Percentiles rank a stretch among this genome's conserved stretches.
Evolutionary conservation across 495 filamentous ascomycete species (phyloP).

Genomic region (Hypoxylon lenormandii): DNA sequence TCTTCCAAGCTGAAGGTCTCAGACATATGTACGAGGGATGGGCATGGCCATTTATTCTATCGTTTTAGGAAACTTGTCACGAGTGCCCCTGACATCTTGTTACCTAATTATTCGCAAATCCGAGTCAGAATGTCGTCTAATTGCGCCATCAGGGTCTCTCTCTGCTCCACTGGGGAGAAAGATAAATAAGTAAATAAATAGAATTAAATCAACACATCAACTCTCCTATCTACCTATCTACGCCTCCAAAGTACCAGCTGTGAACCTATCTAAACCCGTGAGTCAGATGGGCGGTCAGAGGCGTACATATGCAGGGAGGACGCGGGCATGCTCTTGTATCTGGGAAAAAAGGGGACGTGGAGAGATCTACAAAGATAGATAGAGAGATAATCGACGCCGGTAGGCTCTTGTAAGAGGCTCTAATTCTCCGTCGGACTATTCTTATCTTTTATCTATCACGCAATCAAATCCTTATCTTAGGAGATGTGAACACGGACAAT

Average conservation of each 20-base stretch:
- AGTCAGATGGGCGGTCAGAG: slow-evolving; percentile 11
- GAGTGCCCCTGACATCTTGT: slow-evolving; percentile 32
- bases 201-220: not conserved
- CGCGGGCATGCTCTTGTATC: slow-evolving; percentile 23
- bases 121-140: slow-evolving; percentile 43
- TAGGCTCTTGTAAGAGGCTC: slow-evolving; percentile 37
- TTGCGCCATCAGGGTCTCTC: slow-evolving; percentile 38
- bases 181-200: slow-evolving; percentile 2
- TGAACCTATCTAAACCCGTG: slow-evolving; percentile 24
- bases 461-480: slow-evolving; percentile 45
- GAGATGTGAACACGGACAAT: slow-evolving; percentile 37
- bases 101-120: slow-evolving; percentile 44
- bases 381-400: slow-evolving; percentile 33
- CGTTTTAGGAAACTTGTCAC: slow-evolving; percentile 39
- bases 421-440: slow-evolving; percentile 36
- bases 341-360: not conserved
- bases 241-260: slow-evolving; percentile 12
- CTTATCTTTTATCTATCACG: slow-evolving; percentile 44
- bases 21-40: not conserved
- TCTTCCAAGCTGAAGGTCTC: not conserved
- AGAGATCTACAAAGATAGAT: slow-evolving; percentile 28
- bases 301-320: slow-evolving; percentile 20
- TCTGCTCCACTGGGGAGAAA: slow-evolving; percentile 23
- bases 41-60: slow-evolving; percentile 31
- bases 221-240: slow-evolving; percentile 6